Evolutionary conservation across 2,329 filamentous ascomycete genomes (phyloP), one percentile per base, ranked within the genome.

Genomic region (Phyllosticta citrichinensis): DNA sequence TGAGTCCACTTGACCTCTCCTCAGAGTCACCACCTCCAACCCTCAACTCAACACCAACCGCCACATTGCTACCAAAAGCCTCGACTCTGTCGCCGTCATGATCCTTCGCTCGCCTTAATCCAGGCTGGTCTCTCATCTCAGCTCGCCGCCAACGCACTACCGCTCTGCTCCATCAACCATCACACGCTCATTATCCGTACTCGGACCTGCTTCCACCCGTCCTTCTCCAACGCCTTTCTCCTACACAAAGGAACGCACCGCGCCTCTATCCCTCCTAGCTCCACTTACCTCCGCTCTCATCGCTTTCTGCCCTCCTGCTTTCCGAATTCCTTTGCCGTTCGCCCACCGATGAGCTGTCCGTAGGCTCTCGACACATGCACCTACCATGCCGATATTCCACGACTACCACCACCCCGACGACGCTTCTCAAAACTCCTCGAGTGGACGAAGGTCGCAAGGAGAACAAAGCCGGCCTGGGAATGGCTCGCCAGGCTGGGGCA

Each of bases 381-480:
- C 47, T 47, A 60, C 47, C 50, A 60, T 56, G 72, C 72, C 72
- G 62, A 73, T 74, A 62, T 74, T 74, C 63, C 72, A 74, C 71
- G 54, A 55, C 17, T n/a, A 14, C 40, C 17, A 47, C 19, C 52
- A 22, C 19, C 25, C 52, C 54, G 40, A 61, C 24, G 12, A 35
- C 35, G 35, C 55, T 11, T 47, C 33, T 53, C 17, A 9, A 33
- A 12, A 47, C 51, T 35, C 20, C 51, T 2, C n/a, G 2, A 40
- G 40, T 8, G 14, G 40, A 8, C n/a, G 17, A 12, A n/a, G 40
- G 40, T 47, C 40, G n/a, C 40, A 47, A n/a, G 17, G 17, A 17
- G 40, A 47, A 47, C 40, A 47, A 47, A n/a, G 14, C 4, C 40
- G 40, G 40, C 17, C 40, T 47, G 40, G 6, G 17, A 17, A 47